Evolutionary conservation across 108 stramenopile species (phyloP).

Genomic region (Skeletonema potamos): DNA sequence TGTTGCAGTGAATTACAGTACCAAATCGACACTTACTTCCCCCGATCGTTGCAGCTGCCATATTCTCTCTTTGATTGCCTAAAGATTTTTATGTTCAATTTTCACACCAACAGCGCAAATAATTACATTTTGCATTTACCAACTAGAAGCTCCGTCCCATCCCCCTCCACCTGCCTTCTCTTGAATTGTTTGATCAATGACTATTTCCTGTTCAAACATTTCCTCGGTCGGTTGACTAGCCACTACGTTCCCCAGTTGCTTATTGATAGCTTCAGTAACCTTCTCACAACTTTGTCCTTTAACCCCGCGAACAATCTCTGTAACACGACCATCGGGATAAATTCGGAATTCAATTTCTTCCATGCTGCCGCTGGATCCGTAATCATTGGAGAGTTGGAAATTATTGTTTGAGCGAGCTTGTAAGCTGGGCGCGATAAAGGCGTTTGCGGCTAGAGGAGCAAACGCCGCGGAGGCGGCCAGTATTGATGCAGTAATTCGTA

Average conservation of each 20-base stretch:
- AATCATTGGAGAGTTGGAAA: not conserved
- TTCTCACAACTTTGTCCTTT: constrained; percentile 75
- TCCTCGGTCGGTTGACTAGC: constrained; percentile 76
- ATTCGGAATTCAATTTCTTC: constrained; percentile 85
- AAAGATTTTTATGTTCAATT: not conserved
- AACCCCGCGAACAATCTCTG: constrained; percentile 81
- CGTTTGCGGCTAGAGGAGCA: not conserved
- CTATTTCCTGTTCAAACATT: constrained; percentile 74
- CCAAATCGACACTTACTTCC: not conserved
- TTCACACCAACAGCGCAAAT: not conserved
- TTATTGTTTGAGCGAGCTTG: not conserved
- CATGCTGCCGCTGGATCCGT: constrained; percentile 36
- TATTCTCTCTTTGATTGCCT: not conserved
- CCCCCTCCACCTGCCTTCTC: constrained; percentile 39
- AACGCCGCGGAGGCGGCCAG: not conserved
- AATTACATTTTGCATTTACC: constrained; percentile 19
- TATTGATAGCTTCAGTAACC: constrained; percentile 74
- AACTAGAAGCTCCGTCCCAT: constrained; percentile 46
- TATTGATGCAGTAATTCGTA: not conserved
- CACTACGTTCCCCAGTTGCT: constrained; percentile 69
- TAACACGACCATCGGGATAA: constrained; percentile 83
- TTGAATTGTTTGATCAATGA: constrained; percentile 55
- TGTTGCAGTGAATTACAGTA: no score
- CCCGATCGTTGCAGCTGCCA: not conserved
- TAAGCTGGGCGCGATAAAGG: not conserved